Percentiles rank a stretch among this genome's conserved stretches.
Conservation (phyloP, 73 alveolate species). For the Symbiodinium pilosum region DNA sequence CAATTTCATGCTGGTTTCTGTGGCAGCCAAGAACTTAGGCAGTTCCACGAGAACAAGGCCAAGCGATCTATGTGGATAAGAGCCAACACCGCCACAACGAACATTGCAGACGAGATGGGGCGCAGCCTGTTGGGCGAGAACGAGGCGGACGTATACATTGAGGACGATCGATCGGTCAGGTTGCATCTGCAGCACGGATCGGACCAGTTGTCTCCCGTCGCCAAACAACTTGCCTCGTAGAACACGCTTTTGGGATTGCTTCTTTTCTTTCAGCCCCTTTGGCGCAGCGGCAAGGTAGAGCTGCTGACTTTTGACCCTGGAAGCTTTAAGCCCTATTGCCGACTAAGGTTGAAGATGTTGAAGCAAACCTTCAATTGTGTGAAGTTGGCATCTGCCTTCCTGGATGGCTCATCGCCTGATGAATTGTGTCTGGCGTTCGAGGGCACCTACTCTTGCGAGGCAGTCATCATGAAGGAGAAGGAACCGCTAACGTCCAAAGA, state of each 20-base stretch:
- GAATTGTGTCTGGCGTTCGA: background rate
- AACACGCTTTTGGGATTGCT: too few species aligned
- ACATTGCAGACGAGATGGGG: constrained; percentile 5
- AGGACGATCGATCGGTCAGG: background rate
- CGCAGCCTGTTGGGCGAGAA: background rate
- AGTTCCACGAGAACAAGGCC: background rate
- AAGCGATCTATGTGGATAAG: background rate
- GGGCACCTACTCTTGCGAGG: background rate
- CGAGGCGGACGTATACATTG: constrained; percentile 23
- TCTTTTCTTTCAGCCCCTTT: too few species aligned
- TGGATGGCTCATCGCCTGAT: background rate
- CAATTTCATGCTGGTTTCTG: too few species aligned
- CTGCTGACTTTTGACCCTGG: too few species aligned
- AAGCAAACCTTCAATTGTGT: background rate
- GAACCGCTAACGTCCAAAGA: background rate
- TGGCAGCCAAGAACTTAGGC: background rate
- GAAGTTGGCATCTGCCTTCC: background rate
- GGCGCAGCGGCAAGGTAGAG: too few species aligned
- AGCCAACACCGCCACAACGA: background rate
- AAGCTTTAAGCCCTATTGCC: background rate
- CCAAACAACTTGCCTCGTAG: background rate
- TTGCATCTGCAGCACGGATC: constrained; percentile 6
- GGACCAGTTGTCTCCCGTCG: background rate
- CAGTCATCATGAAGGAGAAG: background rate
- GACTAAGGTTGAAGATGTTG: background rate